phyloP scores from a whole-genome alignment of 1,139 yeast species.

The Cylindricascospora bacillispora region DNA sequence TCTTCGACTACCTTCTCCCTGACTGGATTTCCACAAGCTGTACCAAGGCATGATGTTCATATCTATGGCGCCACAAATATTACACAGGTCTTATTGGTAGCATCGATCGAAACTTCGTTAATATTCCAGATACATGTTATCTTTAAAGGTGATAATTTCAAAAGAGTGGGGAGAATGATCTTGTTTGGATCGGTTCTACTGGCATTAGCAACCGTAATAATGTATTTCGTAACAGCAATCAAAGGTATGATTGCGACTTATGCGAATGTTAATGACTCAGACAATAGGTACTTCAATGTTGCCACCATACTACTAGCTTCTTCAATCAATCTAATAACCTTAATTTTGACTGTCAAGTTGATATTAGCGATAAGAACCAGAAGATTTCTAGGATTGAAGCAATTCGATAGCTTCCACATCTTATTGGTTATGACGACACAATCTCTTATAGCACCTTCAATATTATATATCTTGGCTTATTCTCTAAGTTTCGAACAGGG shows the following conservation, averaged over 20 bases:
- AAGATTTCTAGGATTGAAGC: slow-evolving; percentile 62
- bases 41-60: slow-evolving; percentile 27
- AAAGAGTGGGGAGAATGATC: slow-evolving; percentile 30
- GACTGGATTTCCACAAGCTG: slow-evolving; percentile 34
- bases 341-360: slow-evolving; percentile 49
- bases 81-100: slow-evolving; percentile 45
- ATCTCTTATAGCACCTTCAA: slow-evolving; percentile 66
- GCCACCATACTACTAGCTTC: slow-evolving; percentile 55
- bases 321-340: slow-evolving; percentile 50
- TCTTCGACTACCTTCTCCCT: slow-evolving; percentile 37
- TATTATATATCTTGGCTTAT: slow-evolving; percentile 46
- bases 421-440: slow-evolving; percentile 73
- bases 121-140: slow-evolving; percentile 60
- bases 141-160: slow-evolving; percentile 42
- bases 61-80: slow-evolving; percentile 47
- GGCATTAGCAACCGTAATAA: slow-evolving; percentile 38
- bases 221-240: slow-evolving; percentile 39
- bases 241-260: slow-evolving; percentile 26
- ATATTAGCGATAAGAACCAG: slow-evolving; percentile 57
- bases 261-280: slow-evolving; percentile 15
- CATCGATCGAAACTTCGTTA: slow-evolving; percentile 50
- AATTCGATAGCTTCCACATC: slow-evolving; percentile 72
- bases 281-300: slow-evolving; percentile 31
- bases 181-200: slow-evolving; percentile 32
- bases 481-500: slow-evolving; percentile 19